Percentiles rank a stretch among this genome's conserved stretches.
Conservation (phyloP, 179 eudicot species). For the Gypsophila paniculata region DNA sequence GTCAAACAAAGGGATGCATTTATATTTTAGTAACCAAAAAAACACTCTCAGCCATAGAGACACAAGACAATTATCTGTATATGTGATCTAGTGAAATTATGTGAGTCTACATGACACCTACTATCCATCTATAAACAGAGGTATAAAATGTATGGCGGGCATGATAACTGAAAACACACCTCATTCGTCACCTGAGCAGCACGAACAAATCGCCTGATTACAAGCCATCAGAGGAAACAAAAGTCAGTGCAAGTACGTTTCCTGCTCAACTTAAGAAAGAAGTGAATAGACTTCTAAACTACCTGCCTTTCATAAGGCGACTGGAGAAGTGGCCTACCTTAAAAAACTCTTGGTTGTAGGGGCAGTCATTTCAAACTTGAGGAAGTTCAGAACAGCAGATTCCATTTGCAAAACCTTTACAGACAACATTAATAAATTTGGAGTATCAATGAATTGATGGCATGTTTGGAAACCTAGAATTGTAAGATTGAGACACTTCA, state of each 20-base stretch:
- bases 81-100: neutral
- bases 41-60: no score
- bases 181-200: conserved; percentile 74
- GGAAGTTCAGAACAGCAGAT: conserved; percentile 62
- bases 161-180: conserved; percentile 33
- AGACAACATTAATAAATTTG: neutral
- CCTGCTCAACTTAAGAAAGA: neutral
- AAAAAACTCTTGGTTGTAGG: conserved; percentile 81
- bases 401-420: conserved; percentile 85
- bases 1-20: no score
- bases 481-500: no score
- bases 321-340: conserved; percentile 35
- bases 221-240: conserved; percentile 13
- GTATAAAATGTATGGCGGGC: neutral
- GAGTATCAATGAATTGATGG: neutral
- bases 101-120: neutral
- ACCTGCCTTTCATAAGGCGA: neutral
- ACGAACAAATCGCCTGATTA: conserved; percentile 70
- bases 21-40: no score
- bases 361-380: conserved; percentile 96
- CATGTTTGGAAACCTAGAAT: no score
- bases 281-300: neutral
- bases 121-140: neutral
- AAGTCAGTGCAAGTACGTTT: conserved; percentile 8
- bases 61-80: neutral